Evolutionary conservation across 108 stramenopile genomes (phyloP).

Genomic region (Phaeodactylum tricornutum): DNA sequence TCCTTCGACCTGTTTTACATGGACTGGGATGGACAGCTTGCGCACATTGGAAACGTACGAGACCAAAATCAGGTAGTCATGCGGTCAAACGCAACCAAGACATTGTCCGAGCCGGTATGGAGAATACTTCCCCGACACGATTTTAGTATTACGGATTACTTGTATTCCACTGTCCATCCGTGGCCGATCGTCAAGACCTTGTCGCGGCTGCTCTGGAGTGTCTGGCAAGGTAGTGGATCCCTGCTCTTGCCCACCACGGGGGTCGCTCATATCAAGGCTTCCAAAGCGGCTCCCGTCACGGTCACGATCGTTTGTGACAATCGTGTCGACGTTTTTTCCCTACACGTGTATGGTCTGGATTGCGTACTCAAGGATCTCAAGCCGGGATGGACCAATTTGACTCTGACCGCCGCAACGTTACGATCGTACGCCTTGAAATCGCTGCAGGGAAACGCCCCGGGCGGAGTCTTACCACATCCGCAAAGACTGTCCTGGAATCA

Average conservation of each 20-base stretch:
- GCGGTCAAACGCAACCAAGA: not conserved
- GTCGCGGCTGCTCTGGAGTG: conserved; percentile 15
- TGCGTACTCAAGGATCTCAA: conserved; percentile 17
- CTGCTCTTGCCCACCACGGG: conserved; percentile 20
- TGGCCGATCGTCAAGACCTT: conserved; percentile 5
- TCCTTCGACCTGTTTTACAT: conserved; percentile 30
- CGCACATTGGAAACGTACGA: conserved; percentile 4
- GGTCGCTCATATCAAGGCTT: conserved; percentile 24
- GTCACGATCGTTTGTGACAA: conserved; percentile 34
- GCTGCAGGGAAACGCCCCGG: conserved; percentile 3
- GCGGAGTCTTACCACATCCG: conserved; percentile 7
- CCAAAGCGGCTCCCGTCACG: conserved; percentile 7
- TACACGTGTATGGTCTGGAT: conserved; percentile 18
- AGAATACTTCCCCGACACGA: conserved; percentile 12
- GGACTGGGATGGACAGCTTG: conserved; percentile 11
- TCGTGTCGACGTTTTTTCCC: conserved; percentile 16
- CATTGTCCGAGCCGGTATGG: conserved; percentile 10
- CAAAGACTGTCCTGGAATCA: too few relatives aligned
- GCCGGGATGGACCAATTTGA: conserved; percentile 24
- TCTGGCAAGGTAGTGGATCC: conserved; percentile 16
- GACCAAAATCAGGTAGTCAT: not conserved
- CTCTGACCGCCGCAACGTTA: conserved; percentile 2
- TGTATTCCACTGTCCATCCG: conserved; percentile 2
- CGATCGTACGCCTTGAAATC: not conserved
- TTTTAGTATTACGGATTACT: conserved; percentile 19